Evolutionary conservation across 768 basidiomycete genomes (phyloP), one percentile per base, ranked within the genome.

Genomic region (Podaxis pistillaris): DNA sequence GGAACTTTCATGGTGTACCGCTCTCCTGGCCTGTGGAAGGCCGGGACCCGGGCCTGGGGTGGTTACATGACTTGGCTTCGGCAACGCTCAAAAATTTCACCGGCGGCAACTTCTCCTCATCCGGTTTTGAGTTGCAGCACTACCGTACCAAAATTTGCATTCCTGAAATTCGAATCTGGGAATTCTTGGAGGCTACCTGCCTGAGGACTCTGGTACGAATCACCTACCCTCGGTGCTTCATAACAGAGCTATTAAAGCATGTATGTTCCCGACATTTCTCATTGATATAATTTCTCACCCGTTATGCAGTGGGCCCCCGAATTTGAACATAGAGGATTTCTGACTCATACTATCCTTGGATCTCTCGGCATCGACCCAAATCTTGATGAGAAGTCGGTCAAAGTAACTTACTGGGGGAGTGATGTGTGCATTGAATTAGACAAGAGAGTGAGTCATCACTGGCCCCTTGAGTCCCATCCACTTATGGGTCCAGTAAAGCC

Each of bases 71-170:
- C 7, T 7, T 7, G 1, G 28, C 28, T 30, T 0, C 0, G 26
- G 7, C 0, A 1, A 1, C 6, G 28, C 28, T 30, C 28, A 1
- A 30, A 1, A 1, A 0, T 7, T 30, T 30, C 28, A 0, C 6
- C 1, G 0, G 1, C 1, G 28, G 28, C 6, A 0, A 7, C 1
- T 30, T 30, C 1, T 30, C 28, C 28, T 7, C 28, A 7, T 30
- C 28, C 7, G 6, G 28, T 30, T 30, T 30, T 30, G 7, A 1
- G 28, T 1, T 30, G 28, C 28, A 30, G 28, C 1, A 30, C 28
- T 30, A 30, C 28, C 28, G 28, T 30, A 7, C 28, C 28, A 30
- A 7, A 1, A 30, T 30, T 30, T 1, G 1, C 28, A 1, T 30
- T 7, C 6, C 28, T 1, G 7, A 30, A 30, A 7, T 6, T 30